These are phyloP conservation scores for Xanthoconium separans DNA, from an alignment of 1,284 basidiomycete genomes.

Conservation along the genomic window DNA sequence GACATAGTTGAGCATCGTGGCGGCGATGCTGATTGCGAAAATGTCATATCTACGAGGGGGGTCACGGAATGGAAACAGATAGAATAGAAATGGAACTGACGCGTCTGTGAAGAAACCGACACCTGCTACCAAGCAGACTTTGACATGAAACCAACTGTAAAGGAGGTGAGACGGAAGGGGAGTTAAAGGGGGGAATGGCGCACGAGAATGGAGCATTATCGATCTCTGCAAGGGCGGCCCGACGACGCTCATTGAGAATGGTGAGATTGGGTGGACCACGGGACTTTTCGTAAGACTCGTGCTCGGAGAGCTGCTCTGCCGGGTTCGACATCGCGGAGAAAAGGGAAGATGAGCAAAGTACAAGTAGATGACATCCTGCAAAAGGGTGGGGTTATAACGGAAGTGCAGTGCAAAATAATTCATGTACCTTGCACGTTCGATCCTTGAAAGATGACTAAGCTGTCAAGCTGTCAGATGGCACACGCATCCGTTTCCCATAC, in stretches of 20 bases:
- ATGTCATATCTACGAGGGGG: slow-evolving; percentile 55
- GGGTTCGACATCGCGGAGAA: slow-evolving; percentile 15
- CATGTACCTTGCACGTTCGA: slow-evolving; percentile 28
- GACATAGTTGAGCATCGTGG: slow-evolving; percentile 74
- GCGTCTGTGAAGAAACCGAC: slow-evolving; percentile 85
- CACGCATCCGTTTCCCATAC: not conserved
- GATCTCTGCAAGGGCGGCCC: slow-evolving; percentile 73
- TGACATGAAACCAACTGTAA: slow-evolving; percentile 64
- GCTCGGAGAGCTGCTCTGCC: slow-evolving; percentile 28
- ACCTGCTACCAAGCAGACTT: slow-evolving; percentile 71
- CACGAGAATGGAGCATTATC: slow-evolving; percentile 75
- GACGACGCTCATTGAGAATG: slow-evolving; percentile 48
- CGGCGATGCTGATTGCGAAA: slow-evolving; percentile 76
- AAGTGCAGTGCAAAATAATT: not conserved
- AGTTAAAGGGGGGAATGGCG: slow-evolving; percentile 15
- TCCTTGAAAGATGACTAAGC: no score
- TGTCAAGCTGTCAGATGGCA: not conserved
- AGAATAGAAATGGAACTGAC: slow-evolving; percentile 38
- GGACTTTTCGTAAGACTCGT: slow-evolving; percentile 32
- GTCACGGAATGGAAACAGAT: not conserved
- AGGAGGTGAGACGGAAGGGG: not conserved
- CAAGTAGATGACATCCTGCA: no score
- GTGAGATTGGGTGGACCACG: not conserved
- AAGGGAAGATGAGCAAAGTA: no score
- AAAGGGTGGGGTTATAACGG: not conserved